Conservation (phyloP, 225 moss, liverwort and hornwort species). For the Lunularia cruciata region DNA sequence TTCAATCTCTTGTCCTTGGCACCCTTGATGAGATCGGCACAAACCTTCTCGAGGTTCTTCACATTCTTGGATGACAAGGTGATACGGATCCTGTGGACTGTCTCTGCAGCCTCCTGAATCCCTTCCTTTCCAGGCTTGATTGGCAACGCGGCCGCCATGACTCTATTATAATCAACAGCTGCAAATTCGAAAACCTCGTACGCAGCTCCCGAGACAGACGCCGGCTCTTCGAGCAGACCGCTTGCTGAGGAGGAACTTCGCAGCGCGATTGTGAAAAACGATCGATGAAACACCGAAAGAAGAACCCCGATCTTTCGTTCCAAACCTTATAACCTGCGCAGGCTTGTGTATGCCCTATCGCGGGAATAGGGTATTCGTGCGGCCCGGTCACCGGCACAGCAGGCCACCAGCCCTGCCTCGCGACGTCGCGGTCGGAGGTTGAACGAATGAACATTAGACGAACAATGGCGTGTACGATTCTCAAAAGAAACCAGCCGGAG, state of each 20-base stretch:
- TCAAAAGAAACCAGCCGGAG: no score
- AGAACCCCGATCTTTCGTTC: neutral
- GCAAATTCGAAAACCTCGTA: slow-evolving; percentile 12
- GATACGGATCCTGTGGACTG: slow-evolving; percentile 77
- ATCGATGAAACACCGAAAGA: neutral
- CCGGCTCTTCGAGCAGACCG: slow-evolving; percentile 19
- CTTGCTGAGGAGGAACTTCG: slow-evolving; percentile 18
- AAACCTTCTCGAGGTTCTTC: slow-evolving; percentile 87
- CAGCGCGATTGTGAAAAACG: slow-evolving; percentile 17
- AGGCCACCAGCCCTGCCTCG: no score
- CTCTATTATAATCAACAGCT: slow-evolving; percentile 11
- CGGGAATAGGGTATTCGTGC: no score
- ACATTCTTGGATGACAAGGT: slow-evolving; percentile 84
- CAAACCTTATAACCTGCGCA: neutral
- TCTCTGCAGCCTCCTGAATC: slow-evolving; percentile 69
- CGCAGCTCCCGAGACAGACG: slow-evolving; percentile 27
- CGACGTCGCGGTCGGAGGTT: no score
- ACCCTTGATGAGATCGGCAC: slow-evolving; percentile 80
- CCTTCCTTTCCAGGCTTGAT: slow-evolving; percentile 61
- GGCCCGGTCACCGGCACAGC: no score
- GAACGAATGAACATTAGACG: no score
- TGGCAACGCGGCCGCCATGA: slow-evolving; percentile 28
- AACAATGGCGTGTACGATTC: no score
- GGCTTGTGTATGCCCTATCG: neutral
- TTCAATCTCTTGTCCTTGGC: slow-evolving; percentile 88